Percentiles rank a stretch among this genome's conserved stretches.
Conservation (phyloP, 441 rosid genomes). For the Euphorbia celastroides region DNA sequence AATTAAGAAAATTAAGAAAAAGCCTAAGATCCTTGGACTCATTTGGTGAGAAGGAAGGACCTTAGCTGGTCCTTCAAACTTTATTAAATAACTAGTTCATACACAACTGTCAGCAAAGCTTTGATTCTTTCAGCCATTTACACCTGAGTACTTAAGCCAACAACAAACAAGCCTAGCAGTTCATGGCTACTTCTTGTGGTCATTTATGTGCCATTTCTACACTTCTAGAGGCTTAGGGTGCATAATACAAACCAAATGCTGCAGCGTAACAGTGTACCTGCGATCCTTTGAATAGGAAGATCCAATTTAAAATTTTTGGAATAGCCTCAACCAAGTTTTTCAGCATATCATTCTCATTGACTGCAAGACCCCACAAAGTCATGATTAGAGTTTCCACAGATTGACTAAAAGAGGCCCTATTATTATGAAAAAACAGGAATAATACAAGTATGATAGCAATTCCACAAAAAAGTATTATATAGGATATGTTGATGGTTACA, state of each 20-base stretch:
- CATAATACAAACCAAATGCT: not conserved
- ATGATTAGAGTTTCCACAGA: conserved; percentile 24
- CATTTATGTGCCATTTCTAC: not conserved
- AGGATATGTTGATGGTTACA: not conserved
- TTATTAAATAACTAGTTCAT: not conserved
- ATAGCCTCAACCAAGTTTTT: conserved; percentile 61
- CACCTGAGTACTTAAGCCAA: not conserved
- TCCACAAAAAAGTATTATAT: conserved; percentile 18
- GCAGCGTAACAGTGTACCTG: conserved; percentile 42
- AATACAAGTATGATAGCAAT: conserved; percentile 14
- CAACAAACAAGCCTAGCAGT: not conserved
- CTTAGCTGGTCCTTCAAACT: not conserved
- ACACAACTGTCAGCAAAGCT: not conserved
- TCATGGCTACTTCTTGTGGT: not conserved
- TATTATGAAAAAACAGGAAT: conserved; percentile 5
- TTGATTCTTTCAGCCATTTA: not conserved
- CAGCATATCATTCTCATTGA: conserved; percentile 61
- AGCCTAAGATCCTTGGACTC: not conserved
- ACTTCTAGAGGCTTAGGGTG: not conserved
- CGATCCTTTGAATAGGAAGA: conserved; percentile 50
- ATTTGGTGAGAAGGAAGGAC: not conserved
- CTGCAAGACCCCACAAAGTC: conserved; percentile 41
- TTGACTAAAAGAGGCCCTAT: conserved; percentile 7
- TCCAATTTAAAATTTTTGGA: conserved; percentile 79
- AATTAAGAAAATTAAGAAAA: too few relatives aligned